phyloP scores from a whole-genome alignment of 305 asterid species.

The Nicotiana rustica region DNA sequence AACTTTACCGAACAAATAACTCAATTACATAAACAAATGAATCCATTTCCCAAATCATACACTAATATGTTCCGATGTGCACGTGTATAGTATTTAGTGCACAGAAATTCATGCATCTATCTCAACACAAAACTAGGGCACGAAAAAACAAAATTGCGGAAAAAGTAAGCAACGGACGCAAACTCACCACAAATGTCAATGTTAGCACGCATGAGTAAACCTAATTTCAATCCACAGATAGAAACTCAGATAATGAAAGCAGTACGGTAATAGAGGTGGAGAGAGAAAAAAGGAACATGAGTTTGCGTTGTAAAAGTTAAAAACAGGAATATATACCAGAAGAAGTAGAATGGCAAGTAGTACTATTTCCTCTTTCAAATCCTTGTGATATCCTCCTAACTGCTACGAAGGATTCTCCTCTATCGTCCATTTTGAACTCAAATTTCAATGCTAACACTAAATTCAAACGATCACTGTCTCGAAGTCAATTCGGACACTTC shows the following conservation, averaged over 20 bases:
- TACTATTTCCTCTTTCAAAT: conserved; percentile 71
- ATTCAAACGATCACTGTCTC: neutral
- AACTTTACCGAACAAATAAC: conserved; percentile 2
- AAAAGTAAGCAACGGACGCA: neutral
- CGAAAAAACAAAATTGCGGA: neutral
- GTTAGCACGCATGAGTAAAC: conserved; percentile 34
- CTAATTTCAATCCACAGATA: conserved; percentile 32
- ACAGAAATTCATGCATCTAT: neutral
- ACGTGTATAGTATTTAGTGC: neutral
- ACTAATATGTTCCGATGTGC: neutral
- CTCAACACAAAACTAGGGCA: neutral
- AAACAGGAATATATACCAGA: conserved; percentile 41
- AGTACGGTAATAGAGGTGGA: neutral
- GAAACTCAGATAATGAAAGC: conserved; percentile 12
- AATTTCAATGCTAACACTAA: neutral
- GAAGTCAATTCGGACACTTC: neutral
- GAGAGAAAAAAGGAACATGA: conserved; percentile 8
- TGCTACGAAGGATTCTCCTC: conserved; percentile 90
- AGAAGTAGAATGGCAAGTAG: conserved; percentile 69
- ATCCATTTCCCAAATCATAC: neutral
- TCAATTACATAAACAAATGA: neutral
- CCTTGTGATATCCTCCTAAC: conserved; percentile 95
- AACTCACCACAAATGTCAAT: conserved; percentile 35
- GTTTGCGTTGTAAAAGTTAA: neutral
- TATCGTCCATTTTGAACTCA: conserved; percentile 65